phyloP scores from a whole-genome alignment of 1,284 basidiomycete genomes.

The Wallemia ichthyophaga region DNA sequence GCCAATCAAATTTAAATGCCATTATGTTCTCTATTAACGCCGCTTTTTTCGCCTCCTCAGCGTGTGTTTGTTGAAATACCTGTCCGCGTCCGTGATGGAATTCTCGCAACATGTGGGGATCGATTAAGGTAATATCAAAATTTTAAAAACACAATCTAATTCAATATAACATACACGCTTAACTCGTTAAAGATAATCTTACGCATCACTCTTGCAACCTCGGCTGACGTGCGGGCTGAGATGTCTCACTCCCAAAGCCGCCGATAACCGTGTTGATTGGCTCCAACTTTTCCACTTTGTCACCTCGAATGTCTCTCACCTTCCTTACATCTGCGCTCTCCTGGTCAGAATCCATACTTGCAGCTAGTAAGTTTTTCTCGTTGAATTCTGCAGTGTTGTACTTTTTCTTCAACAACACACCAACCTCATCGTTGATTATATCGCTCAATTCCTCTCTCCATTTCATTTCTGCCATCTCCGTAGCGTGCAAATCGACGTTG shows the following conservation, averaged over 20 bases:
- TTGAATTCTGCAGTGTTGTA: neutral
- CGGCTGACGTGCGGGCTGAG: neutral
- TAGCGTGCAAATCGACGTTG: neutral
- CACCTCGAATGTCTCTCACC: neutral
- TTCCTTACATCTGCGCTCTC: neutral
- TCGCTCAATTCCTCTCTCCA: neutral
- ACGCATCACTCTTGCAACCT: neutral
- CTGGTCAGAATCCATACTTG: neutral
- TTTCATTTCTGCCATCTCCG: neutral
- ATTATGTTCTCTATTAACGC: slow-evolving; percentile 19
- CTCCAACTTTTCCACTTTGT: neutral
- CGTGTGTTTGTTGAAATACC: too few species aligned
- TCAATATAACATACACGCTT: too few species aligned
- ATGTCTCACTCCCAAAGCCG: neutral
- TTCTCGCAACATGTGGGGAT: too few species aligned
- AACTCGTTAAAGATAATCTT: too few species aligned
- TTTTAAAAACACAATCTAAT: too few species aligned
- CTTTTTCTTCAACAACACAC: neutral
- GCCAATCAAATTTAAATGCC: slow-evolving; percentile 97
- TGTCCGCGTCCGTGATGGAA: too few species aligned
- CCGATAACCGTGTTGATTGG: neutral
- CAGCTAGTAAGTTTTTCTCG: neutral
- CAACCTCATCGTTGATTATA: neutral
- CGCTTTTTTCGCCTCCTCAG: neutral
- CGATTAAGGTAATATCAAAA: too few species aligned